Conservation (phyloP, 495 filamentous ascomycete genomes). For the Penicillium pulvis region DNA sequence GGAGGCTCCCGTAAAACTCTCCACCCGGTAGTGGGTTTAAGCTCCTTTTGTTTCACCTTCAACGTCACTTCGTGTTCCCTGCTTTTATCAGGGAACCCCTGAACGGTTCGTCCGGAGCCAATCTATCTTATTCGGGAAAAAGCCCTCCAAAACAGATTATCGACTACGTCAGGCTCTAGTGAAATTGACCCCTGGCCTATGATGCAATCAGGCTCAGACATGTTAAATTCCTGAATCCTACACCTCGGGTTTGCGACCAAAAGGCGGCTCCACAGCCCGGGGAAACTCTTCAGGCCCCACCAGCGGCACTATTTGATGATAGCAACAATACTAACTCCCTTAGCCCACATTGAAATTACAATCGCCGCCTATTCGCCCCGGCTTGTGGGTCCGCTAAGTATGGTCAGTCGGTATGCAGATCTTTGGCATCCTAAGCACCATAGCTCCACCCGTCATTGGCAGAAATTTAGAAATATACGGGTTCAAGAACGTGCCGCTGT, state of each 20-base stretch:
- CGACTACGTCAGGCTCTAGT: neutral
- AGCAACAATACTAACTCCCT: neutral
- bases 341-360: conserved; percentile 10
- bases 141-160: neutral
- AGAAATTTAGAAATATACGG: neutral
- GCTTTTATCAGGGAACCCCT: neutral
- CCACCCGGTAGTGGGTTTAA: neutral
- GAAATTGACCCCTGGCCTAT: neutral
- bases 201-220: neutral
- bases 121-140: neutral
- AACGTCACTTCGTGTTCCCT: neutral
- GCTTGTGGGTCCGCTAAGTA: neutral
- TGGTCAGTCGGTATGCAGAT: conserved; percentile 15
- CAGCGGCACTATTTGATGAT: conserved; percentile 3
- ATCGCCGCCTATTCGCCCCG: conserved; percentile 5
- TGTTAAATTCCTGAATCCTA: neutral
- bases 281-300: neutral
- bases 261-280: neutral
- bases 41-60: neutral
- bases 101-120: neutral
- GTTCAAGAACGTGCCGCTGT: conserved; percentile 9
- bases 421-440: conserved; percentile 10
- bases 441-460: conserved; percentile 12
- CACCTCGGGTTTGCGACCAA: neutral
- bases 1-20: neutral